Conservation (phyloP, 164 flowering plant genomes). For the Protea cynaroides region DNA sequence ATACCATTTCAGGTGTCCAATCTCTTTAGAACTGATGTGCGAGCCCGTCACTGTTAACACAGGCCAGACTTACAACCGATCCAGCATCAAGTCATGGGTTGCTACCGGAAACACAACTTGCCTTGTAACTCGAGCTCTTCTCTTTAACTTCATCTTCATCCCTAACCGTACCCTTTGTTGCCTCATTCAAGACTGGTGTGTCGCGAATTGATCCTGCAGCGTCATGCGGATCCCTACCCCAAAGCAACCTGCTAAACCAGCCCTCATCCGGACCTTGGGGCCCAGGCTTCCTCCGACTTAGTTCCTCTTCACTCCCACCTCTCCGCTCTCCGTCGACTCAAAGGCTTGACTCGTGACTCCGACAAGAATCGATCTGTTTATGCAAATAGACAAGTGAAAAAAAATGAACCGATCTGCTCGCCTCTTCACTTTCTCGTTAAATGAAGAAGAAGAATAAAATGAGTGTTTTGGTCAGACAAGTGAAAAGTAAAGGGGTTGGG, state of each 20-base stretch:
- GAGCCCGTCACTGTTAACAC: constrained; percentile 93
- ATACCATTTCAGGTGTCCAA: constrained; percentile 85
- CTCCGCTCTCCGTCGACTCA: constrained; percentile 55
- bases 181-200: constrained; percentile 96
- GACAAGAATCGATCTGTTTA: constrained; percentile 67
- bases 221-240: constrained; percentile 90
- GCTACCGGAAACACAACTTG: constrained; percentile 89
- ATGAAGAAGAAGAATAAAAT: too few relatives aligned
- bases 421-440: too few relatives aligned
- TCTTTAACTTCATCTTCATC: constrained; percentile 68
- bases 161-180: constrained; percentile 97
- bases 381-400: too few relatives aligned
- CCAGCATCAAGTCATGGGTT: constrained; percentile 93
- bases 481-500: too few relatives aligned
- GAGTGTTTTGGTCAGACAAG: too few relatives aligned
- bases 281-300: constrained; percentile 35
- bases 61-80: constrained; percentile 94
- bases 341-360: constrained; percentile 67
- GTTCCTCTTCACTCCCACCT: constrained; percentile 27
- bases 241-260: constrained; percentile 88
- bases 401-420: too few relatives aligned
- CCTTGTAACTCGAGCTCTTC: constrained; percentile 69
- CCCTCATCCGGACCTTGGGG: constrained; percentile 41
- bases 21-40: constrained; percentile 86
- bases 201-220: constrained; percentile 66